Evolutionary conservation across 345 rosid genomes (phyloP).

Genomic region (Salix brachista): DNA sequence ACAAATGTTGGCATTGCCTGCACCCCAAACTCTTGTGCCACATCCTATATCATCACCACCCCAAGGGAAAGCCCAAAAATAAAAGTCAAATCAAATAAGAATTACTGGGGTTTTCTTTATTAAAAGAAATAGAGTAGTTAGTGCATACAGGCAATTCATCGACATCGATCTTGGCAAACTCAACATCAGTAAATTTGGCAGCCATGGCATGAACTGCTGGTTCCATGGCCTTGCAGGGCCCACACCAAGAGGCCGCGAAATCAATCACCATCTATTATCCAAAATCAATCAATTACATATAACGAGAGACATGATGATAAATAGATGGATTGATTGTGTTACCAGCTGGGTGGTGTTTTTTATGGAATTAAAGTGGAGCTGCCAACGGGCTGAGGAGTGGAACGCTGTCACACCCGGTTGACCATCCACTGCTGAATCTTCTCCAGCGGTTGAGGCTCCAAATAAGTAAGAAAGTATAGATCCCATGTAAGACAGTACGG

Average conservation of each 20-base stretch:
- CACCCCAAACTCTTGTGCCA: conserved; percentile 64
- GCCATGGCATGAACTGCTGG: conserved; percentile 52
- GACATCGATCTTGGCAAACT: conserved; percentile 78
- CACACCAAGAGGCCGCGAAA: conserved; percentile 86
- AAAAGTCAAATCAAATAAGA: neutral
- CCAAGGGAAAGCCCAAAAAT: neutral
- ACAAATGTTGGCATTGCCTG: conserved; percentile 91
- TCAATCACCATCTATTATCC: conserved; percentile 55
- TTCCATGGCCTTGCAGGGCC: conserved; percentile 73
- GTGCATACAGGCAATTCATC: conserved; percentile 67
- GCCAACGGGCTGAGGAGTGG: conserved; percentile 68
- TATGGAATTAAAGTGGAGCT: conserved; percentile 62
- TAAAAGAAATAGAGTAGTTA: neutral
- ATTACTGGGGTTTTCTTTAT: no score
- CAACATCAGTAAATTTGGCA: conserved; percentile 44
- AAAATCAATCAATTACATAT: neutral
- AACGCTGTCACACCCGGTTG: conserved; percentile 39
- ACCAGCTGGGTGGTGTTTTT: conserved; percentile 63
- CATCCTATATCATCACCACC: conserved; percentile 40
- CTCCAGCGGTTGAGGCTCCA: conserved; percentile 8
- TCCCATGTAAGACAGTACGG: conserved; percentile 37
- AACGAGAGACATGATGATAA: neutral
- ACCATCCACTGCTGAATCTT: conserved; percentile 8
- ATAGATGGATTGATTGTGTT: neutral
- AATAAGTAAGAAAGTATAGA: conserved; percentile 24